Conservation (phyloP, 1,139 yeast genomes). For the Blastobotrys ciferrii region DNA sequence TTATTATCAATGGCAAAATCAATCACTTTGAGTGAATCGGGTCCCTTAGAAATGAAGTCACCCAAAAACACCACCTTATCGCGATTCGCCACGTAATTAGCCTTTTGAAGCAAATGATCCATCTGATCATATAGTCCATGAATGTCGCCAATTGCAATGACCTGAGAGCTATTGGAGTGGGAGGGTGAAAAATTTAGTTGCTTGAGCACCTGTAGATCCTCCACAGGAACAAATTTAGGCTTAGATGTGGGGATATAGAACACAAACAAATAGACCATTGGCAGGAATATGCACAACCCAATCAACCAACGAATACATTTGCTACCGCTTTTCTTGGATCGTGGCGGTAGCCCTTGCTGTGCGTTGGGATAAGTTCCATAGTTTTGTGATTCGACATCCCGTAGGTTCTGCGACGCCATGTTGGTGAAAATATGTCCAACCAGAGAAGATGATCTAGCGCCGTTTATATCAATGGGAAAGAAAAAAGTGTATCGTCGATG, state of each 20-base stretch:
- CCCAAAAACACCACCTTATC: conserved; percentile 77
- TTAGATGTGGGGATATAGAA: conserved; percentile 21
- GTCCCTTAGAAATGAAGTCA: conserved; percentile 84
- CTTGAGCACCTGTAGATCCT: conserved; percentile 25
- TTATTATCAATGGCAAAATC: conserved; percentile 55
- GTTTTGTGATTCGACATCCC: neutral
- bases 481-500: neutral
- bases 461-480: neutral
- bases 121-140: conserved; percentile 74
- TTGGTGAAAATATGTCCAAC: too few relatives aligned
- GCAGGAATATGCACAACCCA: neutral
- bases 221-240: conserved; percentile 23
- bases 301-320: conserved; percentile 2
- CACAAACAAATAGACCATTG: conserved; percentile 22
- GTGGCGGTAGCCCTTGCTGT: neutral
- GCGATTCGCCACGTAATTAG: conserved; percentile 42
- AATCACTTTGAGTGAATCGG: conserved; percentile 65
- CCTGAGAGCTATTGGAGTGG: conserved; percentile 37
- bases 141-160: conserved; percentile 79
- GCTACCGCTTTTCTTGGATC: neutral
- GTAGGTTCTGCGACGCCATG: neutral
- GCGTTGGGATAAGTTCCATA: neutral
- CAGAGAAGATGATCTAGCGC: neutral
- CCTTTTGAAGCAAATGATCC: conserved; percentile 46
- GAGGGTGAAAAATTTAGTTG: conserved; percentile 24